Evolutionary conservation across 2,329 filamentous ascomycete genomes (phyloP), one percentile per base, ranked within the genome.

Genomic region (Aureobasidium namibiae): DNA sequence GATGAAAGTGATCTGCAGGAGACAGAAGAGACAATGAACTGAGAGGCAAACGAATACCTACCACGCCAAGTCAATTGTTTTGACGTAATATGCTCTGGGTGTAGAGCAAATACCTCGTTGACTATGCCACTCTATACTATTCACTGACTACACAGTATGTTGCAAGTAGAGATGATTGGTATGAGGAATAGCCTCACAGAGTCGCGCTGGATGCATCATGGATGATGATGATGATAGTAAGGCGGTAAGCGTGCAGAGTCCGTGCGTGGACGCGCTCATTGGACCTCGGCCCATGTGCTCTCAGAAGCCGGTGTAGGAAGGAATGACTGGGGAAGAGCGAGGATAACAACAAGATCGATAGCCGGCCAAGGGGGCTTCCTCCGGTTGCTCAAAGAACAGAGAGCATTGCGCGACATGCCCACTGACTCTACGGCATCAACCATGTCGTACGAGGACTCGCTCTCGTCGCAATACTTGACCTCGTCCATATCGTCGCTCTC

Each of bases 401-500:
- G 36, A n/a, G n/a, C 14, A 21, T 41, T 18, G 50, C 41, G 50
- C 52, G 39, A n/a, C 53, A 71, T 70, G 68, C 65, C 68, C n/a
- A 65, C 65, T 26, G 66, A 65, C 24, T 67, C 64, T 50, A 60
- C 61, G 53, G 64, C 60, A 16, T 59, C 61, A 34, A 61, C 64
- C 54, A 76, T 76, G 67, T 69, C 73, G 67, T 80, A 79, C 63
- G 67, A 79, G 73, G 72, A 78, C 66, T 70, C 72, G 62, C 66
- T 77, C 66, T 79, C 80, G 67, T 82, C 85, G 63, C 80, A 82
- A 68, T 75, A 80, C 62, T 77, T 85, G 62, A 83, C 86, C 42
- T 82, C 83, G 60, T 89, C 89, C 62, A 83, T 89, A 66, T 84
- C 86, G 57, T 88, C 85, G 60, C 78, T 90, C 50, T 82, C 84